Conservation (phyloP, 2,329 filamentous ascomycete species). For the Pseudogymnoascus sp. region DNA sequence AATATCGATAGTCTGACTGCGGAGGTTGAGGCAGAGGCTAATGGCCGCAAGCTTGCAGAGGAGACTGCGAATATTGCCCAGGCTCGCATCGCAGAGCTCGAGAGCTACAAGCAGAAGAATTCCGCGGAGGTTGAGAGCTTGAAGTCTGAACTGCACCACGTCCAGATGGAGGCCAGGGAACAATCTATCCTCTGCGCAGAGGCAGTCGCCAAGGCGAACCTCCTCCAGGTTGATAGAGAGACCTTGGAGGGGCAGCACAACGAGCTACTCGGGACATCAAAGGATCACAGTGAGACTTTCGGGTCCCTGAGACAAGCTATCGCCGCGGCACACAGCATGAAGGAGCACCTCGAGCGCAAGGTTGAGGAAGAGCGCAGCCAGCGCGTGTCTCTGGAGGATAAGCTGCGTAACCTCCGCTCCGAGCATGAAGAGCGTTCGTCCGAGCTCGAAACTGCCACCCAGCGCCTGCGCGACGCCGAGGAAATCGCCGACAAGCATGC, state of each 20-base stretch:
- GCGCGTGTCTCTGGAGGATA: constrained; percentile 66
- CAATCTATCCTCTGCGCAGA: constrained; percentile 72
- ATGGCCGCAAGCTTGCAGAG: constrained; percentile 74
- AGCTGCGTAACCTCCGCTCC: constrained; percentile 64
- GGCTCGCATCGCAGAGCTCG: constrained; percentile 73
- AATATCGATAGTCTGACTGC: constrained; percentile 59
- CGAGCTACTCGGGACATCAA: constrained; percentile 56
- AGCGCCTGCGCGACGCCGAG: constrained; percentile 75
- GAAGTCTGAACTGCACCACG: constrained; percentile 74
- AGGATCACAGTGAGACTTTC: constrained; percentile 64
- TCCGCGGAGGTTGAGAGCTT: constrained; percentile 78
- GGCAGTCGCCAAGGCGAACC: constrained; percentile 62
- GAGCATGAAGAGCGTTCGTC: constrained; percentile 75
- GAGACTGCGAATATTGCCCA: constrained; percentile 78
- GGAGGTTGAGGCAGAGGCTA: constrained; percentile 74
- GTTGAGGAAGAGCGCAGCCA: constrained; percentile 74
- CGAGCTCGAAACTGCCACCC: constrained; percentile 66
- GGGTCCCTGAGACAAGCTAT: constrained; percentile 71
- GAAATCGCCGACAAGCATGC: constrained; percentile 82
- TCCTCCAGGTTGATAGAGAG: constrained; percentile 79
- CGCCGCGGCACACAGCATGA: constrained; percentile 68
- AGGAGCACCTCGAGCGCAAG: constrained; percentile 66
- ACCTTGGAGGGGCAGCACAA: constrained; percentile 64
- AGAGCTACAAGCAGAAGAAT: constrained; percentile 73
- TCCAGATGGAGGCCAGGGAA: constrained; percentile 70